Conservation (phyloP, 140 eudicot species). For the Stevia rebaudiana region DNA sequence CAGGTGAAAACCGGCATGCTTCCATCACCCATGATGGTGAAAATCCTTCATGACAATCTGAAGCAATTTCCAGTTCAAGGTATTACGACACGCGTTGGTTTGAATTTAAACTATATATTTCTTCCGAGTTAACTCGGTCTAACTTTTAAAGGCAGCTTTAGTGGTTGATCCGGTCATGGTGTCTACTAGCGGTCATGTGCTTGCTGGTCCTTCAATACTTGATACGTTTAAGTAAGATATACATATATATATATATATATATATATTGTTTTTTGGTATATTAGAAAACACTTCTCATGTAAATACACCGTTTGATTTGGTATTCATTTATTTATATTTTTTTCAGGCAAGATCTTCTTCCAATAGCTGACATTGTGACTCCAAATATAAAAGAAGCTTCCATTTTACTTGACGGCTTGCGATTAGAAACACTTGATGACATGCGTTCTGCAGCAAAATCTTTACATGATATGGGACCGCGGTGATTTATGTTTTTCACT, state of each 20-base stretch:
- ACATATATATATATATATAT: neutral
- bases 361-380: constrained; percentile 85
- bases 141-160: constrained; percentile 69
- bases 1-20: constrained; percentile 99
- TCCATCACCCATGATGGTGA: constrained; percentile 75
- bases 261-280: neutral
- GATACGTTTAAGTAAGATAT: constrained; percentile 47
- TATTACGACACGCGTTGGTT: constrained; percentile 20
- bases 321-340: constrained; percentile 9
- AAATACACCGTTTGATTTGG: neutral
- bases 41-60: constrained; percentile 54
- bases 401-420: constrained; percentile 64
- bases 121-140: constrained; percentile 32
- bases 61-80: constrained; percentile 79
- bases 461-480: constrained; percentile 76
- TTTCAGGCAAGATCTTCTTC: constrained; percentile 75
- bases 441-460: constrained; percentile 87
- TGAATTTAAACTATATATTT: constrained; percentile 3
- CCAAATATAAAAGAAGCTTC: constrained; percentile 93
- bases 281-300: neutral
- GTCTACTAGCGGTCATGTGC: constrained; percentile 87
- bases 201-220: constrained; percentile 73
- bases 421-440: constrained; percentile 68
- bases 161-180: constrained; percentile 99
- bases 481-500: constrained; percentile 44